A percentile compares a stretch with the other conserved stretches of the same genome.
These are phyloP conservation scores for Rhododendron ferrugineum DNA, from an alignment of 148 eudicot species.

Conservation along the genomic window DNA sequence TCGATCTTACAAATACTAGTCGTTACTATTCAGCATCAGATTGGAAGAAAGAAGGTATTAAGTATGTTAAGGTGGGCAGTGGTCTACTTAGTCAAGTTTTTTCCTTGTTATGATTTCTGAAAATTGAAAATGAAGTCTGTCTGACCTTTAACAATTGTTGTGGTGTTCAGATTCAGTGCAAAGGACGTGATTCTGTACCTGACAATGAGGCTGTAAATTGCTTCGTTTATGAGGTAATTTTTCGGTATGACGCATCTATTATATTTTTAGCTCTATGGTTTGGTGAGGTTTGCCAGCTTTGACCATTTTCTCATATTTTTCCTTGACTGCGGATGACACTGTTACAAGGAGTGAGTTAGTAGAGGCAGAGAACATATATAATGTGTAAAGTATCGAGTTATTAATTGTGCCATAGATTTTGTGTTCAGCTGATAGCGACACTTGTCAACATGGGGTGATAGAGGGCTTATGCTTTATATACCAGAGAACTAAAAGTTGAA, in stretches of 20 bases:
- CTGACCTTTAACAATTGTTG: not conserved
- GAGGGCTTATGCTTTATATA: not conserved
- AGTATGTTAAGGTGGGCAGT: constrained; percentile 74
- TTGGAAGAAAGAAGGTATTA: constrained; percentile 75
- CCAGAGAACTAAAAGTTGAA: not conserved
- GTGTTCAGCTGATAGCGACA: not conserved
- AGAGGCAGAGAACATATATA: not conserved
- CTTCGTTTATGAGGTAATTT: constrained; percentile 81
- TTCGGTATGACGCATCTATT: not conserved
- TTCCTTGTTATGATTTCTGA: not conserved
- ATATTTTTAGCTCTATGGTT: not conserved
- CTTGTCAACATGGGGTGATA: not conserved
- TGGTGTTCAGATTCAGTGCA: constrained; percentile 68
- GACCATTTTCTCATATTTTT: not conserved
- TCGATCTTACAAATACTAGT: constrained; percentile 95
- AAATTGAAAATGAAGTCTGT: not conserved
- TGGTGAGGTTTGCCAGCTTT: not conserved
- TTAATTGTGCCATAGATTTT: not conserved
- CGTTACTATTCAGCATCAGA: constrained; percentile 75
- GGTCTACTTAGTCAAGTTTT: not conserved
- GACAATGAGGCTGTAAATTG: constrained; percentile 89
- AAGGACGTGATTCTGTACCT: constrained; percentile 95
- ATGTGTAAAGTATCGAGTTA: not conserved
- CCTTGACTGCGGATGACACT: not conserved
- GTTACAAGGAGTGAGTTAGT: not conserved